These are phyloP conservation scores for Osmozyma mogii DNA, from an alignment of 805 yeast genomes.

Conservation along the genomic window DNA sequence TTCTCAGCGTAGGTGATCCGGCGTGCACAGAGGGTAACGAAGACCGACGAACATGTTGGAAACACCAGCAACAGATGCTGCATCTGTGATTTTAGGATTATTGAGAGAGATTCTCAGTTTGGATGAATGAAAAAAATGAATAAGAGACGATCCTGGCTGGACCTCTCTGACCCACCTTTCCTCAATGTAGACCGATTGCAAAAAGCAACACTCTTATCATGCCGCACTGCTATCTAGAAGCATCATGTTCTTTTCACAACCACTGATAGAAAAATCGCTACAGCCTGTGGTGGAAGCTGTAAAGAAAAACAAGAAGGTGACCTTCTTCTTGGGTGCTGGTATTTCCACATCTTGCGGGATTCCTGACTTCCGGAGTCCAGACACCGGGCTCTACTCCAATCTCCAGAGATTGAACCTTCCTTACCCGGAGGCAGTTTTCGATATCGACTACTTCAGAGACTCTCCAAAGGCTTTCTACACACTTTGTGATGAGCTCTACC, in stretches of 20 bases:
- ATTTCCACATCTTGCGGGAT: constrained; percentile 90
- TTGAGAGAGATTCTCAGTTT: too few species aligned
- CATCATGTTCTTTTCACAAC: too few species aligned
- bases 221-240: too few species aligned
- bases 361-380: constrained; percentile 90
- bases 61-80: not conserved
- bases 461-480: constrained; percentile 81
- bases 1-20: too few species aligned
- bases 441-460: constrained; percentile 68
- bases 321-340: constrained; percentile 87
- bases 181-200: too few species aligned
- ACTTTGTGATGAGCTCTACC: constrained; percentile 77
- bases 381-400: constrained; percentile 82
- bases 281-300: constrained; percentile 26
- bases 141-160: too few species aligned
- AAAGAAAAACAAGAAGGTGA: constrained; percentile 29
- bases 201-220: too few species aligned
- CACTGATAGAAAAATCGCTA: constrained; percentile 11
- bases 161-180: too few species aligned
- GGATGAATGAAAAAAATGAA: too few species aligned
- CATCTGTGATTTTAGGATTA: too few species aligned
- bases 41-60: too few species aligned
- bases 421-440: constrained; percentile 93
- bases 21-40: too few species aligned
- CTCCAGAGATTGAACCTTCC: constrained; percentile 69